These are phyloP conservation scores for Selenicereus undatus DNA, from an alignment of 148 eudicot species.

Conservation along the genomic window DNA sequence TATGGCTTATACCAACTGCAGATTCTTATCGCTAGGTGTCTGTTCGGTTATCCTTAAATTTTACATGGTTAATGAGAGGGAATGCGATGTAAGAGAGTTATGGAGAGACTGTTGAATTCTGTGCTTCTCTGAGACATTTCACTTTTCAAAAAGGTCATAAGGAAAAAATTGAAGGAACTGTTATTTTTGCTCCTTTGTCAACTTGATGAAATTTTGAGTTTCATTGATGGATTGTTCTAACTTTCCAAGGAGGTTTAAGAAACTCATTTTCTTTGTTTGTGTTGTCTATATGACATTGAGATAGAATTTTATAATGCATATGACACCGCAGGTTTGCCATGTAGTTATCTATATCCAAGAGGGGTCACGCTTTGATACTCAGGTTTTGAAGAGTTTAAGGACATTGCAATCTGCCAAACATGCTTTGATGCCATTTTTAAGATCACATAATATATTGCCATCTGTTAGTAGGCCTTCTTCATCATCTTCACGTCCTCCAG, in stretches of 20 bases:
- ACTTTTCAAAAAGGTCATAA: background rate
- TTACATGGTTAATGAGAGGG: background rate
- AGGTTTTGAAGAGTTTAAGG: constrained; percentile 59
- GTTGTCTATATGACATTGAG: constrained; percentile 8
- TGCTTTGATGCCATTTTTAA: constrained; percentile 54
- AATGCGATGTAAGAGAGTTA: background rate
- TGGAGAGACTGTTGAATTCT: background rate
- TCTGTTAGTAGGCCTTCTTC: constrained; percentile 45
- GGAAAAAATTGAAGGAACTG: constrained; percentile 2
- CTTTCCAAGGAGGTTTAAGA: background rate
- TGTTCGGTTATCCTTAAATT: background rate
- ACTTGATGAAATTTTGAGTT: background rate
- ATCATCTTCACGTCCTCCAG: constrained; percentile 44
- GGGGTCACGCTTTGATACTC: constrained; percentile 74
- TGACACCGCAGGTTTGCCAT: constrained; percentile 83
- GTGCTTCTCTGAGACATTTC: background rate
- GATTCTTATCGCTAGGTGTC: background rate
- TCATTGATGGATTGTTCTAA: background rate
- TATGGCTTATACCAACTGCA: background rate
- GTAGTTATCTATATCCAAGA: constrained; percentile 69
- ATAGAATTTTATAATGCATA: constrained; percentile 4
- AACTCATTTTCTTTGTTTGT: constrained; percentile 6
- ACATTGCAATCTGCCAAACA: constrained; percentile 81
- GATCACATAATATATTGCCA: constrained; percentile 43
- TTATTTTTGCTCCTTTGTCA: background rate